phyloP scores from a whole-genome alignment of 164 flowering plant species.

The Hamamelis virginiana region DNA sequence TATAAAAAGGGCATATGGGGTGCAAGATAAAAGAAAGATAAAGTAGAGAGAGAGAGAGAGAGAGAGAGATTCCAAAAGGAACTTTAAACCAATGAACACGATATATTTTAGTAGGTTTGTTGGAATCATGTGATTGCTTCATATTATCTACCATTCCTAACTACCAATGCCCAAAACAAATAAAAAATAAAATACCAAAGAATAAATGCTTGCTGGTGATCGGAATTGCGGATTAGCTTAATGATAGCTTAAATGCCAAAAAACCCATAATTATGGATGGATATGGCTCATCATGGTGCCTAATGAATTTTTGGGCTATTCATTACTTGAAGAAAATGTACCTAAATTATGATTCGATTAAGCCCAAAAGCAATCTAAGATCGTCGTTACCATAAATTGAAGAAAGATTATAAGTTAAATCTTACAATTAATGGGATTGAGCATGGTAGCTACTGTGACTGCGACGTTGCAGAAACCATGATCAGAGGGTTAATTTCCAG shows the following conservation, averaged over 20 bases:
- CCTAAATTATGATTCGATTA: background rate
- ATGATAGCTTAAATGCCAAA: conserved; percentile 21
- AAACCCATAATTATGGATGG: conserved; percentile 31
- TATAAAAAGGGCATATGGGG: background rate
- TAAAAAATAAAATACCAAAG: background rate
- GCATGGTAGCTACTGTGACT: too few relatives aligned
- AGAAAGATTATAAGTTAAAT: too few relatives aligned
- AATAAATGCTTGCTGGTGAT: background rate
- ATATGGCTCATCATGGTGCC: conserved; percentile 17
- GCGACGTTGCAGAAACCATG: too few relatives aligned
- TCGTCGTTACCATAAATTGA: too few relatives aligned
- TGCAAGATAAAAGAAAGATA: background rate
- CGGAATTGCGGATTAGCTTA: conserved; percentile 24
- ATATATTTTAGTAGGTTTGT: conserved; percentile 3
- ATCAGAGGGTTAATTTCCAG: too few relatives aligned
- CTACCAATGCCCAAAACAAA: conserved; percentile 26
- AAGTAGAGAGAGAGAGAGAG: conserved; percentile 20
- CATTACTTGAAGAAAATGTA: too few relatives aligned
- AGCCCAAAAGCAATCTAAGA: background rate
- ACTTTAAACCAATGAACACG: conserved; percentile 16
- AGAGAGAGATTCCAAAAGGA: conserved; percentile 11
- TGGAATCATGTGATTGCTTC: conserved; percentile 30
- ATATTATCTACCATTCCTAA: conserved; percentile 50
- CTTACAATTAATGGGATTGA: too few relatives aligned
- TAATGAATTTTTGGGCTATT: background rate